A percentile compares a stretch with the other conserved stretches of the same genome.
These are phyloP conservation scores for Penicillium paxilli DNA, from an alignment of 495 filamentous ascomycete genomes.

Conservation along the genomic window DNA sequence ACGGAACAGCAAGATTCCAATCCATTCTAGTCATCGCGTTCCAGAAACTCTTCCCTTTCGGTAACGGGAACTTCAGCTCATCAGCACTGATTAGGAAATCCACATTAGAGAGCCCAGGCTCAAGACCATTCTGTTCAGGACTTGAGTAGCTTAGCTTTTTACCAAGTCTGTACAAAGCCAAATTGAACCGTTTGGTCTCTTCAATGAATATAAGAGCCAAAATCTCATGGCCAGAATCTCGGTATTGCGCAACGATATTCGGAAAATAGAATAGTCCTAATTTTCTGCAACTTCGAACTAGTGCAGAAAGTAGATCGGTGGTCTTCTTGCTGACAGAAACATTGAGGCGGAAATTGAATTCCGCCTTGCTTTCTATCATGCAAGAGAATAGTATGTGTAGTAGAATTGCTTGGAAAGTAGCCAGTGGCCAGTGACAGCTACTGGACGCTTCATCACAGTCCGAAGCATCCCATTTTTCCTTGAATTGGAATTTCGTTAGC, in stretches of 20 bases:
- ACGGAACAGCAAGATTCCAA: constrained; percentile 11
- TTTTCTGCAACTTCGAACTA: constrained; percentile 27
- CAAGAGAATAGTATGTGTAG: constrained; percentile 29
- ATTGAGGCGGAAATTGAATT: constrained; percentile 18
- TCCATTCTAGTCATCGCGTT: constrained; percentile 16
- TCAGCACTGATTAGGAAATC: constrained; percentile 4
- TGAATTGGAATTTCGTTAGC: constrained; percentile 5
- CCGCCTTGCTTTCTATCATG: neutral
- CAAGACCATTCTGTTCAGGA: neutral
- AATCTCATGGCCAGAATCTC: constrained; percentile 3
- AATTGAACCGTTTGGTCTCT: constrained; percentile 30
- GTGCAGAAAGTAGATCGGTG: constrained; percentile 15
- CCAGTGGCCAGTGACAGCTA: constrained; percentile 27
- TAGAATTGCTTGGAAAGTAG: constrained; percentile 34
- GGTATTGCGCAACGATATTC: constrained; percentile 22
- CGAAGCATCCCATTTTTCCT: constrained; percentile 33
- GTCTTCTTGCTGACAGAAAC: constrained; percentile 11
- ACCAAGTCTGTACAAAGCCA: constrained; percentile 26
- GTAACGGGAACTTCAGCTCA: constrained; percentile 33
- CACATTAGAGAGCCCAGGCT: neutral
- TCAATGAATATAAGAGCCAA: constrained; percentile 30
- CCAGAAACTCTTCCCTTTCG: constrained; percentile 22
- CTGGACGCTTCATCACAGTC: constrained; percentile 4
- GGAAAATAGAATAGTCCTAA: constrained; percentile 32
- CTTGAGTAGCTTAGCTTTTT: neutral